Base-by-base conservation (phyloP, 768 basidiomycete genomes). In the Rhodotorula kratochvilovae region DNA sequence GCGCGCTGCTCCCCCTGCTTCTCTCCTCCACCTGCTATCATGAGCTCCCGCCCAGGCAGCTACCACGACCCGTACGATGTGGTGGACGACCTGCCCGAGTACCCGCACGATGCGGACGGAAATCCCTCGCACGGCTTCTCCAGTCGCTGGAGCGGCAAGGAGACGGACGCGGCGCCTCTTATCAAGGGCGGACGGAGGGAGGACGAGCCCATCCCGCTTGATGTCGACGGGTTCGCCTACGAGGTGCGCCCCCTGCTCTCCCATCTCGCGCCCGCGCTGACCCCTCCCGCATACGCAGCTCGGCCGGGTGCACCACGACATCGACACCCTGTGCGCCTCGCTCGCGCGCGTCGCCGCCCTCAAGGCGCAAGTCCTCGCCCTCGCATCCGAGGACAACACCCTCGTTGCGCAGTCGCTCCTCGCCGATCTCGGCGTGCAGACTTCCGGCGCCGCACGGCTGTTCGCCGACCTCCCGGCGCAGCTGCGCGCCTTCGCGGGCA, bases 291-390 rank as follows among this genome's bases (percentile, higher is more conserved):
- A 8, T 16, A 5, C 10, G 1, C 57, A 70, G 68, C 13, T 70
- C n/a, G 63, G 58, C 21, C 68, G 63, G 27, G n/a, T 70, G 0
- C 39, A n/a, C 25, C 35, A 65, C 68, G 63, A 65, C 17, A 10
- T 64, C 27, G 19, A 27, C 3, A 36, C 62, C 6, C 39, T 70
- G 6, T 35, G 21, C 12, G n/a, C 35, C 42, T 21, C 43, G 27
- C 12, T 65, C 27, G 53, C 23, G 1, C 58, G 45, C 11, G 39
- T 65, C 16, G 33, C 43, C 2, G 39, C 29, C 0, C 62, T 70
- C 17, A 11, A 33, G 17, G 12, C n/a, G 16, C 35, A 19, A 3
- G 39, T 27, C 16, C 63, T 54, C 51, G 33, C 58, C 23, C 46
- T 61, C 29, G 5, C 21, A 1, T 42, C 63, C 6, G 5, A 29